A percentile compares a stretch with the other conserved stretches of the same genome.
These are phyloP conservation scores for Bipolaris zeicola DNA, from an alignment of 2,329 filamentous ascomycete genomes.

Conservation along the genomic window DNA sequence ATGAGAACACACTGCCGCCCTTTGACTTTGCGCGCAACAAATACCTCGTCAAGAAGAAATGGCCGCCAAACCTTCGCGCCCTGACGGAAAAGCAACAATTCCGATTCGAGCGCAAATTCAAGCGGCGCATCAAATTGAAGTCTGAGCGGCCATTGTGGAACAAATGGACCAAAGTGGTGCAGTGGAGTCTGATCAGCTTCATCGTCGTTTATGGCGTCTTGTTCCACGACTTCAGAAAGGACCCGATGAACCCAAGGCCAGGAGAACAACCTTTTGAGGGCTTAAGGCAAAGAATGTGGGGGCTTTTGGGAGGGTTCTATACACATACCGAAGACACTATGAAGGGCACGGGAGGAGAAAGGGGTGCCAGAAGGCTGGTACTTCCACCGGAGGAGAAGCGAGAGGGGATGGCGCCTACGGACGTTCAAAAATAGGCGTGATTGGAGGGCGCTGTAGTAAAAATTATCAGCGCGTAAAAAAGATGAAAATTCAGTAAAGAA, in stretches of 20 bases:
- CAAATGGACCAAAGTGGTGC: slow-evolving; percentile 68
- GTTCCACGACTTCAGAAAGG: slow-evolving; percentile 62
- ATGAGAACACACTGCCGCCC: slow-evolving; percentile 44
- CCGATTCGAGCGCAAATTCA: slow-evolving; percentile 77
- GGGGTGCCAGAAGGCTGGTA: slow-evolving; percentile 22
- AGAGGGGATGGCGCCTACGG: slow-evolving; percentile 3
- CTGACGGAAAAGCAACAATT: slow-evolving; percentile 76
- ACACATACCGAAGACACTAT: slow-evolving; percentile 31
- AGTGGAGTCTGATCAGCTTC: slow-evolving; percentile 59
- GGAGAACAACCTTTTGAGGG: slow-evolving; percentile 41
- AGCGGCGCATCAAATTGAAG: slow-evolving; percentile 68
- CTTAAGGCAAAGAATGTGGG: slow-evolving; percentile 36
- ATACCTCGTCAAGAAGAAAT: slow-evolving; percentile 71
- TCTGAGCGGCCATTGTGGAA: slow-evolving; percentile 68
- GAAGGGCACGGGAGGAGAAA: slow-evolving; percentile 12
- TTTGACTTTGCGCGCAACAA: slow-evolving; percentile 60
- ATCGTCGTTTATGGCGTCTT: slow-evolving; percentile 61
- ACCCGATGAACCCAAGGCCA: slow-evolving; percentile 40
- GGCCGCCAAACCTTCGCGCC: slow-evolving; percentile 77
- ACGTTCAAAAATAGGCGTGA: too few relatives aligned
- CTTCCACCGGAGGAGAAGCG: slow-evolving; percentile 2
- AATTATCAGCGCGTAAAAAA: neutral
- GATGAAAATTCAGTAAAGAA: neutral
- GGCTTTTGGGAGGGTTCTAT: slow-evolving; percentile 33
- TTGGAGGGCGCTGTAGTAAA: neutral